These are phyloP conservation scores for Salvia splendens DNA, from an alignment of 257 asterid genomes.

Conservation along the genomic window DNA sequence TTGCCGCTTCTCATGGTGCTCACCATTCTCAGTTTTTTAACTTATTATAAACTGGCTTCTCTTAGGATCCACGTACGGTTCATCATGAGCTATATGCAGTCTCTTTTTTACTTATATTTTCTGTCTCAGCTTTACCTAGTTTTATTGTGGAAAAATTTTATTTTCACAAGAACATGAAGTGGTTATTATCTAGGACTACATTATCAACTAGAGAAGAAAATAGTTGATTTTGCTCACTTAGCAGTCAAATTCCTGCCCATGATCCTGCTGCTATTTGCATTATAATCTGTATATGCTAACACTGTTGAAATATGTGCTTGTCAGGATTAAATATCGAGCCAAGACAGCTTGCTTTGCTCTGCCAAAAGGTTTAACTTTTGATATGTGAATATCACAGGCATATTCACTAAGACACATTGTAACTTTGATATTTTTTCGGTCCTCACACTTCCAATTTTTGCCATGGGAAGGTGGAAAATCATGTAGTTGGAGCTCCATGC, in stretches of 20 bases:
- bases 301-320: slow-evolving; percentile 28
- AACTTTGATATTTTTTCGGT: slow-evolving; percentile 6
- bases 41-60: slow-evolving; percentile 12
- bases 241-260: not conserved
- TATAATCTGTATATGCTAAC: not conserved
- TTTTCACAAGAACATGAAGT: not conserved
- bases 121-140: not conserved
- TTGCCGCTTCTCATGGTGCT: slow-evolving; percentile 90
- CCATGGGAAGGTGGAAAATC: slow-evolving; percentile 84
- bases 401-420: not conserved
- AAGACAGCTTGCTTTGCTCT: slow-evolving; percentile 89
- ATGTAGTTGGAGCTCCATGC: slow-evolving; percentile 98
- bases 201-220: not conserved
- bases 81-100: not conserved
- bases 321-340: slow-evolving; percentile 79
- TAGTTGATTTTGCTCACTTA: not conserved
- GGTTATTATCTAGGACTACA: not conserved
- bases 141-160: not conserved
- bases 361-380: slow-evolving; percentile 71
- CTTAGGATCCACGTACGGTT: not conserved
- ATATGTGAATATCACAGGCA: slow-evolving; percentile 2
- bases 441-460: slow-evolving; percentile 21
- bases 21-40: not conserved
- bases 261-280: slow-evolving; percentile 6
- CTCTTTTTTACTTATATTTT: not conserved